Evolutionary conservation across 331 rosid genomes (phyloP).

Genomic region (Dryas integrifolia): DNA sequence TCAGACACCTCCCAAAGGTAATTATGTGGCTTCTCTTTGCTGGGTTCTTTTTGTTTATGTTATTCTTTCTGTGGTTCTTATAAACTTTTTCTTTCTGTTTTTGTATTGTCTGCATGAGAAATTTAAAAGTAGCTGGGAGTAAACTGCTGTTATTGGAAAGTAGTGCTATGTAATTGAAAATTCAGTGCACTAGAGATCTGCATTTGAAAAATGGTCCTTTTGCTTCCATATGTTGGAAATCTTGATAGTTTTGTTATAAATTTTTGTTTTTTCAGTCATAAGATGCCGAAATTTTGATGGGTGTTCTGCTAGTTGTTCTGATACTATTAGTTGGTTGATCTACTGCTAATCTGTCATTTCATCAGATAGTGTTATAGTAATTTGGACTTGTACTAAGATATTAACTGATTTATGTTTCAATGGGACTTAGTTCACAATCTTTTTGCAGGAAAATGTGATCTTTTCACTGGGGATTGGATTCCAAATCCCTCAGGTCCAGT

Average conservation of each 20-base stretch:
- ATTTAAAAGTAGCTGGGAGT: not conserved
- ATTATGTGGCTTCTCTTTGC: not conserved
- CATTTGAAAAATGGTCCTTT: not conserved
- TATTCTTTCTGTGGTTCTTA: not conserved
- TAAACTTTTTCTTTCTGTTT: not conserved
- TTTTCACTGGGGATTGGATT: constrained; percentile 79
- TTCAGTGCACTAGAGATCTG: constrained; percentile 6
- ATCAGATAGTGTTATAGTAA: not conserved
- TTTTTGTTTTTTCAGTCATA: not conserved
- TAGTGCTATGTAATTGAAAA: not conserved
- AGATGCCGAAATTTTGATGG: not conserved
- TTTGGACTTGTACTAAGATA: not conserved
- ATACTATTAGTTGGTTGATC: not conserved
- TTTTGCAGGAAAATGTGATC: constrained; percentile 67
- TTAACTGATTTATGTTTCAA: not conserved
- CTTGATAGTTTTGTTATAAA: not conserved
- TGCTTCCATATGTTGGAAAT: not conserved
- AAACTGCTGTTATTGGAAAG: constrained; percentile 10
- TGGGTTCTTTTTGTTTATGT: constrained; percentile 8
- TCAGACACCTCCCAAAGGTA: constrained; percentile 27
- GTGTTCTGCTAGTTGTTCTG: not conserved
- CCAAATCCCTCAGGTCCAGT: constrained; percentile 62
- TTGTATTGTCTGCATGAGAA: constrained; percentile 1
- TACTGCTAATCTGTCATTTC: not conserved
- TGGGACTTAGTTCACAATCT: not conserved